phyloP scores from a whole-genome alignment of 2,329 filamentous ascomycete species.

The Fusarium paranaense region DNA sequence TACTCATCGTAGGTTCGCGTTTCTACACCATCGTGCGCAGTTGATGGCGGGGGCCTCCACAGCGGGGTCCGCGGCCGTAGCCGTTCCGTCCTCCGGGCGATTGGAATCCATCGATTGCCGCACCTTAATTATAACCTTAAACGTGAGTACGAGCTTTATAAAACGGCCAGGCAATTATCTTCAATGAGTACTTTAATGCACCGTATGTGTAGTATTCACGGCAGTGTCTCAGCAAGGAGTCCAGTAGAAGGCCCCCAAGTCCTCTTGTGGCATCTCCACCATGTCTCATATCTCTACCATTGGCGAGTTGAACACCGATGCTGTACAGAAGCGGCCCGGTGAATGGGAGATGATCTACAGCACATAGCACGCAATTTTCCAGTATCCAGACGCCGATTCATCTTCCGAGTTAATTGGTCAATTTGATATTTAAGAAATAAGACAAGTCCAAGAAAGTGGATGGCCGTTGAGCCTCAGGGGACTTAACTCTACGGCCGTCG shows the following conservation, averaged over 20 bases:
- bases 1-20: neutral
- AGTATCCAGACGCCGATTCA: neutral
- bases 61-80: neutral
- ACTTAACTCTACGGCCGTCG: neutral
- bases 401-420: neutral
- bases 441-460: neutral
- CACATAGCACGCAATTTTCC: neutral
- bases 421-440: neutral
- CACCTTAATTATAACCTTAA: neutral
- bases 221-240: neutral
- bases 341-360: neutral
- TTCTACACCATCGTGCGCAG: neutral
- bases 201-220: neutral
- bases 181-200: neutral
- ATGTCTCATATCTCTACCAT: neutral
- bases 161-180: neutral
- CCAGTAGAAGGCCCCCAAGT: neutral
- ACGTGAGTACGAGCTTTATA: accelerated
- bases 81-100: neutral
- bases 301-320: neutral
- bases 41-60: neutral
- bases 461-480: neutral
- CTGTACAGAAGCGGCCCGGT: neutral
- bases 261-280: neutral
- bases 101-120: neutral